phyloP scores from a whole-genome alignment of 208 protist genomes.

The Acanthamoeba triangularis region DNA sequence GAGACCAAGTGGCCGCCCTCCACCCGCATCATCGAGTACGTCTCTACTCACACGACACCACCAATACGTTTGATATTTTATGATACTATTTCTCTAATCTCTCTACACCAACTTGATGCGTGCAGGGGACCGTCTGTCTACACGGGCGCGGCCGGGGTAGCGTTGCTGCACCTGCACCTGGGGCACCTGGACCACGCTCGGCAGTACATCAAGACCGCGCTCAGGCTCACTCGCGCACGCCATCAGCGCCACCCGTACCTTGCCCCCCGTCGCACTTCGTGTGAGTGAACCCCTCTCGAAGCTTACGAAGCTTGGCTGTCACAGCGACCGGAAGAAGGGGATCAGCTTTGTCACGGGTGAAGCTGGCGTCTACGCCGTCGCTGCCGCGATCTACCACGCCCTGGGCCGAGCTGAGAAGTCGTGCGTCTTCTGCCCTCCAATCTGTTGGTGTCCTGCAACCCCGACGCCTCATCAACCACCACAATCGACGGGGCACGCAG shows the following conservation, averaged over 20 bases:
- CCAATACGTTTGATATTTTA: neutral
- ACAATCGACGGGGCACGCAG: neutral
- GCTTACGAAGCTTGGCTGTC: too few relatives aligned
- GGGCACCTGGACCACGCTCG: neutral
- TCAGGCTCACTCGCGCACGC: neutral
- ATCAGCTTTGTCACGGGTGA: slow-evolving; percentile 55
- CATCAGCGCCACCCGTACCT: neutral
- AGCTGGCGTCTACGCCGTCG: slow-evolving; percentile 7
- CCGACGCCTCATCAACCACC: neutral
- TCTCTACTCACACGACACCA: neutral
- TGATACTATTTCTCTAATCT: too few relatives aligned
- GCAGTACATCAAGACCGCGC: neutral
- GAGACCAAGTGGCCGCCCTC: slow-evolving; percentile 1
- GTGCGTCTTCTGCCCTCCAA: neutral
- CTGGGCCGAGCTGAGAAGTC: neutral
- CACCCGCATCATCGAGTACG: neutral
- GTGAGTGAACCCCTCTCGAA: too few relatives aligned
- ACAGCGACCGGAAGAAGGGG: neutral
- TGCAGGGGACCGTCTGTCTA: neutral
- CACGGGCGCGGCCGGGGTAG: neutral
- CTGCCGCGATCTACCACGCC: slow-evolving; percentile 36
- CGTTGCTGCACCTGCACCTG: slow-evolving; percentile 11
- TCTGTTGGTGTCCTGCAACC: too few relatives aligned
- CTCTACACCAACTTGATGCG: neutral
- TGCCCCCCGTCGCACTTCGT: too few relatives aligned